Evolutionary conservation across 352 stramenopile species (phyloP).

Genomic region (Globisporangium splendens): DNA sequence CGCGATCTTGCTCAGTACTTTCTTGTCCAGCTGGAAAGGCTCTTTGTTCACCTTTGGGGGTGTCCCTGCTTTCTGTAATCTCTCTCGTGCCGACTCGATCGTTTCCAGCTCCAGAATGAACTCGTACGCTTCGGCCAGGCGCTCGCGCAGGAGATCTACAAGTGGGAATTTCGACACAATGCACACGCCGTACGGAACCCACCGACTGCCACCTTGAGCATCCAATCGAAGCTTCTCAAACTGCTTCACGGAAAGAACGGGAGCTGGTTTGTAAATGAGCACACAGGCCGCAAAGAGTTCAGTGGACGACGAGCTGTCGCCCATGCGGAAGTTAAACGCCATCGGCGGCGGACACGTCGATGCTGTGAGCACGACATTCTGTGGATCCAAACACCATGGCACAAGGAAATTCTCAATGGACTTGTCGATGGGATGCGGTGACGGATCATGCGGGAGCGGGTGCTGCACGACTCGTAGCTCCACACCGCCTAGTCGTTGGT

Average conservation of each 20-base stretch:
- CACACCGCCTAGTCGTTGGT: conserved; percentile 15
- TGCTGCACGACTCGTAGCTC: conserved; percentile 53
- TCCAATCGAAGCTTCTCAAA: conserved; percentile 61
- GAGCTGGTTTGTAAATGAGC: conserved; percentile 76
- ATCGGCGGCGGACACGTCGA: conserved; percentile 49
- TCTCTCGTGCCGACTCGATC: conserved; percentile 31
- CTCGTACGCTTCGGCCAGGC: conserved; percentile 78
- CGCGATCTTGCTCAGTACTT: conserved; percentile 73
- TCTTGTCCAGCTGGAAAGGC: conserved; percentile 73
- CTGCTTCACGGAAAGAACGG: conserved; percentile 47
- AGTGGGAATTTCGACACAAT: conserved; percentile 82
- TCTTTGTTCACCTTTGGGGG: conserved; percentile 16
- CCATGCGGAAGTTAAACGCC: conserved; percentile 78
- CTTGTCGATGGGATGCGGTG: conserved; percentile 44
- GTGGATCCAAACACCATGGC: conserved; percentile 47
- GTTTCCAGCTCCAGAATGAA: conserved; percentile 72
- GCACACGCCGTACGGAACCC: conserved; percentile 80
- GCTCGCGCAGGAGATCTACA: conserved; percentile 74
- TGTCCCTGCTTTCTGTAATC: conserved; percentile 20
- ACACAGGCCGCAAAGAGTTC: conserved; percentile 78
- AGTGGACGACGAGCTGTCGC: conserved; percentile 61
- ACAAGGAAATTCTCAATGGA: conserved; percentile 74
- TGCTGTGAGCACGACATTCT: conserved; percentile 37
- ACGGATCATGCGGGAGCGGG: conserved; percentile 44
- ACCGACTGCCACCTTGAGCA: conserved; percentile 36